Base-by-base conservation (phyloP, 352 stramenopile genomes). In the Pythium dissimile region DNA sequence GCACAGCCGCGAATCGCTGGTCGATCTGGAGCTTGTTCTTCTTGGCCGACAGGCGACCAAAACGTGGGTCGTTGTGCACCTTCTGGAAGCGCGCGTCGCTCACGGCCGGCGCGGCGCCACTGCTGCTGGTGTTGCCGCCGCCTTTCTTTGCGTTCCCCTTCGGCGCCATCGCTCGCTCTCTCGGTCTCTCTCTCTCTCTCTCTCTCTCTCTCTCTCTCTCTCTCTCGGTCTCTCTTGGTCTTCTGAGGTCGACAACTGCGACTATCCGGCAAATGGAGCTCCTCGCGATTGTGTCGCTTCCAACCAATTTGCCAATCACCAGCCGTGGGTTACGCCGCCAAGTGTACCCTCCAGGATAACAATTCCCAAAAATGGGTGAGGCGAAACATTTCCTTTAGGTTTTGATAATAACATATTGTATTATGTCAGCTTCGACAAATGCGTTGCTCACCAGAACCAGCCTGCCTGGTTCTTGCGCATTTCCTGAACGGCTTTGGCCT, bases 1-100 rank as follows among this genome's bases (percentile, higher is more conserved):
- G 71, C 41, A 86, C 77, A 0, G 56, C 81, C 9, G 77, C 70
- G 51, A 94, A 94, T 7, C 85, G 83, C 46, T 80, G 56, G 64
- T 94, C 85, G 52, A 94, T 82, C 71, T 92, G 66, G 27, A 94
- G 63, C 65, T 93, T 92, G 73, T 63, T 92, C 60, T 88, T 89
- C 54, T 84, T 84, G 69, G 80, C 89, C 28, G 73, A 86, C 37
- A 81, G 77, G 35, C 81, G 80, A 16, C 81, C 81, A 70, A 94
- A 94, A 31, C 85, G 75, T 73, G 84, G 84, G 62, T 94, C 84
- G 56, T 90, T 87, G 67, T 94, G 82, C 54, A 94, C 84, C 69
- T 91, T 94, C 57, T 85, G 73, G 67, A 94, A 94, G 53, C 84
- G 82, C 66, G 76, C 62, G 59, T 94, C 84, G 46, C 71, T 76